These are phyloP conservation scores for Boletus rubropictus DNA, from an alignment of 768 basidiomycete genomes.

Conservation along the genomic window DNA sequence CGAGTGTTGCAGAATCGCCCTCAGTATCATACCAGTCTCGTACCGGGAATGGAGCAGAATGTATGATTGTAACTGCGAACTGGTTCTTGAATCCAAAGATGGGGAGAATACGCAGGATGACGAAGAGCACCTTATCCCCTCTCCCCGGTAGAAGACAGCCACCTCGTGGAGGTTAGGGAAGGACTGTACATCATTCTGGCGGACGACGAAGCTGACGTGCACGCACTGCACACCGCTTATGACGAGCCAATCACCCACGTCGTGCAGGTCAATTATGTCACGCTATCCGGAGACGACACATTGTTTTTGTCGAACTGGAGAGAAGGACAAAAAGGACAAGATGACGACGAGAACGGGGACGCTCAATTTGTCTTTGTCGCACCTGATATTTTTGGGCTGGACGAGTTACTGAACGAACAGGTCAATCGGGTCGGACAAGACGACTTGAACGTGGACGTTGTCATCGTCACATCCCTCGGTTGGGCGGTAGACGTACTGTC, in stretches of 20 bases:
- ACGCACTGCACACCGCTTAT: slow-evolving; percentile 8
- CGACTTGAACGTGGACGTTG: not conserved
- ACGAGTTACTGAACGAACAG: not conserved
- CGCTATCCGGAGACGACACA: not conserved
- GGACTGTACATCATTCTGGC: slow-evolving; percentile 19
- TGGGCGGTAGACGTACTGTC: slow-evolving; percentile 10
- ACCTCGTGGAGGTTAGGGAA: slow-evolving; percentile 9
- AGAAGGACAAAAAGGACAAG: not conserved
- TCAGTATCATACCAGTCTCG: slow-evolving; percentile 9
- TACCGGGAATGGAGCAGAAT: slow-evolving; percentile 1
- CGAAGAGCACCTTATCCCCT: not conserved
- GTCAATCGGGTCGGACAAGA: not conserved
- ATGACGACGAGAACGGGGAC: not conserved
- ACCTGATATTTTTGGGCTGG: not conserved
- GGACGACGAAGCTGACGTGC: slow-evolving; percentile 9
- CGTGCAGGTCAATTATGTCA: slow-evolving; percentile 10
- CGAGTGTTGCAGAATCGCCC: slow-evolving; percentile 5
- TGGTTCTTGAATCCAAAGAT: slow-evolving; percentile 6
- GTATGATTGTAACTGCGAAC: not conserved
- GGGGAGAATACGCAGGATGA: not conserved
- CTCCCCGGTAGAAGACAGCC: not conserved
- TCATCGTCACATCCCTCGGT: slow-evolving; percentile 11
- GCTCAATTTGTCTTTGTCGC: slow-evolving; percentile 4
- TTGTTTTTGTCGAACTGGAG: not conserved
- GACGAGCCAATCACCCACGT: slow-evolving; percentile 18